phyloP scores from a whole-genome alignment of 345 rosid species.

The Brassica carinata region DNA sequence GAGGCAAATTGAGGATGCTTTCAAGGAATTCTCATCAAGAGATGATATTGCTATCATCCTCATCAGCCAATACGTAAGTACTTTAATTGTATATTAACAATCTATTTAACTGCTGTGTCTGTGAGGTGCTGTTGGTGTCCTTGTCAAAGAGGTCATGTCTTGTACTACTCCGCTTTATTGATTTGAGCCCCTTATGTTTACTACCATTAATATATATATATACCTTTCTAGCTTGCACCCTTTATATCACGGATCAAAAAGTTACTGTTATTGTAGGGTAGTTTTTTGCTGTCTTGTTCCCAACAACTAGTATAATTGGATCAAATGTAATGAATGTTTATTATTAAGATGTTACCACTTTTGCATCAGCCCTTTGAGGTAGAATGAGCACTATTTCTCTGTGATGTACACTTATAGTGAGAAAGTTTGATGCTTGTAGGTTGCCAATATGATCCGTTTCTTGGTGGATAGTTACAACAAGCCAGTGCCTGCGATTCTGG shows the following conservation, averaged over 20 bases:
- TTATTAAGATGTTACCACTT: not conserved
- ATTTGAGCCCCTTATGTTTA: conserved; percentile 17
- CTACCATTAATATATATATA: conserved; percentile 8
- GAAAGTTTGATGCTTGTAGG: conserved; percentile 47
- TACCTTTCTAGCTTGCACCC: conserved; percentile 20
- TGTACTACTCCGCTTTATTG: conserved; percentile 17
- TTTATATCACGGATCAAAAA: conserved; percentile 17
- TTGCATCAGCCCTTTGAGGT: conserved; percentile 1
- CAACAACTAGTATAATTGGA: conserved; percentile 7
- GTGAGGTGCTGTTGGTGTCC: conserved; percentile 10
- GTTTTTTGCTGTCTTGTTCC: conserved; percentile 18
- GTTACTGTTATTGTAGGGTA: conserved; percentile 28
- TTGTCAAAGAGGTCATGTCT: conserved; percentile 15
- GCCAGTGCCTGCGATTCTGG: conserved; percentile 89
- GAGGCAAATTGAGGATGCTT: conserved; percentile 80
- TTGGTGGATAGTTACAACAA: conserved; percentile 88
- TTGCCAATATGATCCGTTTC: conserved; percentile 94
- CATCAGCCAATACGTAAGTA: conserved; percentile 84
- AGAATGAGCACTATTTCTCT: too few species aligned
- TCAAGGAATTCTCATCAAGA: conserved; percentile 76
- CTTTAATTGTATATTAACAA: not conserved
- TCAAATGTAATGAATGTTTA: not conserved
- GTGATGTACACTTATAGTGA: not conserved
- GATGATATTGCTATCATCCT: conserved; percentile 78
- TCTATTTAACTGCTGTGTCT: conserved; percentile 16